phyloP scores from a whole-genome alignment of 352 stramenopile genomes.

The Globisporangium heterothallicum region DNA sequence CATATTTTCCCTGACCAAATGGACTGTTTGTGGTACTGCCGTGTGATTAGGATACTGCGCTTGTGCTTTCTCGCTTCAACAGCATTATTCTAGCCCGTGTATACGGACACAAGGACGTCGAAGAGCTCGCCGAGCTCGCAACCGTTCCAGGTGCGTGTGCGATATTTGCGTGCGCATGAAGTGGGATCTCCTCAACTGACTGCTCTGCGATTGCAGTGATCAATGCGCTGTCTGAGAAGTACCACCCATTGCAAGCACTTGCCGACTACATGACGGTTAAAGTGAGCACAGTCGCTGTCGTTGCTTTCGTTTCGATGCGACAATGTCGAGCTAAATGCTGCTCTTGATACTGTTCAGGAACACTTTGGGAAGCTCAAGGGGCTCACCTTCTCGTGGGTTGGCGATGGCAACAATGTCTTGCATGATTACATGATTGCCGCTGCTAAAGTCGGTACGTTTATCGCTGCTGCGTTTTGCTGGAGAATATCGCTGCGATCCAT shows the following conservation, averaged over 20 bases:
- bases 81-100: conserved; percentile 95
- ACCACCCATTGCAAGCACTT: conserved; percentile 97
- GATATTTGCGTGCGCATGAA: neutral
- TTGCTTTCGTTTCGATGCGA: neutral
- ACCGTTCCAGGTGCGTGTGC: conserved; percentile 66
- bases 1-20: neutral
- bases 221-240: conserved; percentile 97
- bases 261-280: conserved; percentile 97
- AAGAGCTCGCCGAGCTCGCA: conserved; percentile 87
- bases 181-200: neutral
- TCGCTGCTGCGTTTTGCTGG: too few species aligned
- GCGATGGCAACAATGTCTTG: conserved; percentile 97
- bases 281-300: conserved; percentile 19
- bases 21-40: neutral
- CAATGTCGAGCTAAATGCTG: neutral
- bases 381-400: conserved; percentile 96
- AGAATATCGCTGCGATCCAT: neutral
- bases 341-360: conserved; percentile 27
- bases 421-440: conserved; percentile 97
- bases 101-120: conserved; percentile 87
- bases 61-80: conserved; percentile 93
- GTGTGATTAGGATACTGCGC: conserved; percentile 51
- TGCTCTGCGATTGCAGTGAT: conserved; percentile 68
- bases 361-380: conserved; percentile 84
- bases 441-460: conserved; percentile 74